Conservation (phyloP, 176 grass and related monocot genomes). For the Dendrocalamus sinicus region DNA sequence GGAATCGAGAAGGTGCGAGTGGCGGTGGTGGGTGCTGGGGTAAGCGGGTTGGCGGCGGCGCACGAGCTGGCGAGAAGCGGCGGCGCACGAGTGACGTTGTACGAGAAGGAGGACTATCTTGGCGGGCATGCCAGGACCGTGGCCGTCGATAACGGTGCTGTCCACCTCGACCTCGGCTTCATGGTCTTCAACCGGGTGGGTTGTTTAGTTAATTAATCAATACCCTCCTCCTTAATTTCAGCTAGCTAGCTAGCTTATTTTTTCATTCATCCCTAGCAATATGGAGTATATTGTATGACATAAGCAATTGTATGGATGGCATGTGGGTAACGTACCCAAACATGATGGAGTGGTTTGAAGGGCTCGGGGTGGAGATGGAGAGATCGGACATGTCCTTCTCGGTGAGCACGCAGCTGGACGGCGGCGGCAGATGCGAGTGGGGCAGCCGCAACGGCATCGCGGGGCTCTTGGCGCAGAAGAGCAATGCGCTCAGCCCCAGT, state of each 20-base stretch:
- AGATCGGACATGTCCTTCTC: conserved; percentile 82
- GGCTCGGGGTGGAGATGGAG: conserved; percentile 85
- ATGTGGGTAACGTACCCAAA: no score
- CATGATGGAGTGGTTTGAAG: conserved; percentile 83
- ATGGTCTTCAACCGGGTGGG: conserved; percentile 47
- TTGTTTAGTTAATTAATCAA: no score
- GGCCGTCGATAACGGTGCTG: conserved; percentile 49
- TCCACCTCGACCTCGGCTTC: conserved; percentile 83
- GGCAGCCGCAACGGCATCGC: conserved; percentile 56
- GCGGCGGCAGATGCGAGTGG: conserved; percentile 67
- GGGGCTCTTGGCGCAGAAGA: conserved; percentile 73
- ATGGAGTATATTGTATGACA: no score
- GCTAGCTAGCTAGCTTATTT: no score
- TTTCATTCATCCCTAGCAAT: no score
- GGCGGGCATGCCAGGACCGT: conserved; percentile 82
- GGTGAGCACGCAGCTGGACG: conserved; percentile 58
- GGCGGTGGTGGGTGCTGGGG: no score
- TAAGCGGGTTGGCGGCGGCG: conserved; percentile 62
- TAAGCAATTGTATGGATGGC: no score
- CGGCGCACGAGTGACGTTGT: conserved; percentile 45
- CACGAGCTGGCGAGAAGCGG: conserved; percentile 53
- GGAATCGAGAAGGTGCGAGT: no score
- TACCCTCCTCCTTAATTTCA: no score
- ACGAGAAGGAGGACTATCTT: conserved; percentile 70
- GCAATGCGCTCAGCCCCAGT: conserved; percentile 67